Percentiles rank a stretch among this genome's conserved stretches.
phyloP scores from a whole-genome alignment of 306 rosid species.

The Canavalia ensiformis region DNA sequence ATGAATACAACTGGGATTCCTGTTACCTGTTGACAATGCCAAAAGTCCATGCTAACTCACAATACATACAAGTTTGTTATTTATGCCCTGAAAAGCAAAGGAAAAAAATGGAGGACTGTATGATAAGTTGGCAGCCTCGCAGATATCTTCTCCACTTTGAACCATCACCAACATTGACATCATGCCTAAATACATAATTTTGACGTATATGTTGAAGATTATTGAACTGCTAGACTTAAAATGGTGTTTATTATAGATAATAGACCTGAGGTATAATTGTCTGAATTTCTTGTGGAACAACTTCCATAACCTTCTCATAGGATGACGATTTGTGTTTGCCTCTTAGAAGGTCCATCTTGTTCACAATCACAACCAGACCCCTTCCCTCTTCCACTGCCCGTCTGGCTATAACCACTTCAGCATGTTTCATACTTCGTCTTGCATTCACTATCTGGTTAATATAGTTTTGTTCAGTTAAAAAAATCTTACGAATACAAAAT shows the following conservation, averaged over 20 bases:
- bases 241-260: slow-evolving; percentile 34
- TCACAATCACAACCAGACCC: slow-evolving; percentile 94
- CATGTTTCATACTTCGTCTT: slow-evolving; percentile 87
- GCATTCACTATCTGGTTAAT: slow-evolving; percentile 72
- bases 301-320: slow-evolving; percentile 77
- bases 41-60: slow-evolving; percentile 38
- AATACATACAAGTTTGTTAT: slow-evolving; percentile 22
- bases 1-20: slow-evolving; percentile 91
- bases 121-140: slow-evolving; percentile 26
- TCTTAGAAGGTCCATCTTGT: slow-evolving; percentile 95
- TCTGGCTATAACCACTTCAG: slow-evolving; percentile 96
- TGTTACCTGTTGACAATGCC: slow-evolving; percentile 68
- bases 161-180: slow-evolving; percentile 16
- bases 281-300: slow-evolving; percentile 89
- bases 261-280: slow-evolving; percentile 87
- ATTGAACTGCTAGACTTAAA: slow-evolving; percentile 31
- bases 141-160: slow-evolving; percentile 28
- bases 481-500: slow-evolving; percentile 45
- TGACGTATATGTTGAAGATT: slow-evolving; percentile 5
- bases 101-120: slow-evolving; percentile 11
- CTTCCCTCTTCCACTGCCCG: slow-evolving; percentile 97
- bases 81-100: slow-evolving; percentile 32
- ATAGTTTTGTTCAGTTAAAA: slow-evolving; percentile 14
- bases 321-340: slow-evolving; percentile 59
- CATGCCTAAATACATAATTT: slow-evolving; percentile 32